Evolutionary conservation across 2,329 filamentous ascomycete species (phyloP).

Genomic region (Arthrinium phaeospermum): DNA sequence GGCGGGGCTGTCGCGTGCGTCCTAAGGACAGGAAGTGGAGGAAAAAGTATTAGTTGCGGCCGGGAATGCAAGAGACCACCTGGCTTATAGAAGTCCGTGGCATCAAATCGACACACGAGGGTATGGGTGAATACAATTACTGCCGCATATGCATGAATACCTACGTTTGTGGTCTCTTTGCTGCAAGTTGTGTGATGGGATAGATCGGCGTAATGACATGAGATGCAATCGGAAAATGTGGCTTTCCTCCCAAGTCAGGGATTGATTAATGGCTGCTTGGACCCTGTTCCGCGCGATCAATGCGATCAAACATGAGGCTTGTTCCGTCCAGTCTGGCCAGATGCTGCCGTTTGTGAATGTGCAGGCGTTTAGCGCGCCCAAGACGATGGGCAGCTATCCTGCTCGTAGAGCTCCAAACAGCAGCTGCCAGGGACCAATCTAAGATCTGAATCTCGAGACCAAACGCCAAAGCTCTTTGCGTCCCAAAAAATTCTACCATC

Average conservation of each 20-base stretch:
- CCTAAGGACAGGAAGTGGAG: background rate
- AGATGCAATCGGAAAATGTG: background rate
- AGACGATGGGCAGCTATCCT: background rate
- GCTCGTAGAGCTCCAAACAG: background rate
- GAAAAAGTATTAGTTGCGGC: slow-evolving; percentile 2
- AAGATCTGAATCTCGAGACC: background rate
- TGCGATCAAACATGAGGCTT: background rate
- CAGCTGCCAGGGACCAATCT: slow-evolving; percentile 6
- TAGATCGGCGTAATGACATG: background rate
- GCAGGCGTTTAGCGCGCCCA: background rate
- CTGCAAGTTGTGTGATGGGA: background rate
- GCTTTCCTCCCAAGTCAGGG: background rate
- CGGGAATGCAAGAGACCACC: slow-evolving; percentile 12
- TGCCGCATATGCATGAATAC: background rate
- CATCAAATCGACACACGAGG: background rate
- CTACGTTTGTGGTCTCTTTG: too few relatives aligned
- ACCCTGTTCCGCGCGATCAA: background rate
- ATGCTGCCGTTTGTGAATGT: background rate
- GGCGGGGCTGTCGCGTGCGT: slow-evolving; percentile 13
- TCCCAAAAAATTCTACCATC: slow-evolving; percentile 9
- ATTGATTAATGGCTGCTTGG: background rate
- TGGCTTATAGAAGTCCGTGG: slow-evolving; percentile 3
- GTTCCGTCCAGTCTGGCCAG: background rate
- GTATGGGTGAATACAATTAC: background rate
- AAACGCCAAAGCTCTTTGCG: slow-evolving; percentile 5